Evolutionary conservation across 768 basidiomycete species (phyloP).

Genomic region (Suillus sp.): DNA sequence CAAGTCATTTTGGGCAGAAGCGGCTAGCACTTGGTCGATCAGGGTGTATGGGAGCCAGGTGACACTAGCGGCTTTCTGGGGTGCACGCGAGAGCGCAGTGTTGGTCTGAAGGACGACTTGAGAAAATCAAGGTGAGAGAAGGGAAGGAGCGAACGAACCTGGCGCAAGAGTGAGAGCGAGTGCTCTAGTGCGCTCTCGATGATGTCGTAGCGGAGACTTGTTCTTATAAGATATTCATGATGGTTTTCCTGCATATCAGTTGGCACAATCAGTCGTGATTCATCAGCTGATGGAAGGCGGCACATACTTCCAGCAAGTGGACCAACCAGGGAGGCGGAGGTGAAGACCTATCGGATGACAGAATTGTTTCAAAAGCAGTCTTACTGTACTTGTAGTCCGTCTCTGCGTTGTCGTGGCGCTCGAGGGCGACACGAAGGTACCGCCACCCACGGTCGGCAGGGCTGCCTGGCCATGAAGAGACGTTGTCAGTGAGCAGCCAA

Average conservation of each 20-base stretch:
- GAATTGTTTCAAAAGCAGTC: slow-evolving; percentile 72
- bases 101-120: slow-evolving; percentile 46
- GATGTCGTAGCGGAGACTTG: slow-evolving; percentile 76
- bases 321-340: slow-evolving; percentile 85
- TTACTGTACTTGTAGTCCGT: slow-evolving; percentile 80
- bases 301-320: slow-evolving; percentile 65
- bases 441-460: slow-evolving; percentile 83
- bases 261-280: slow-evolving; percentile 6
- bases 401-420: slow-evolving; percentile 70
- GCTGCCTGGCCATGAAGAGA: slow-evolving; percentile 83
- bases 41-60: slow-evolving; percentile 86
- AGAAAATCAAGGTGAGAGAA: slow-evolving; percentile 17
- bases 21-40: slow-evolving; percentile 80
- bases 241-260: slow-evolving; percentile 56
- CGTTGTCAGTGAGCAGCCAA: slow-evolving; percentile 83
- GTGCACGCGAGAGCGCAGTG: slow-evolving; percentile 50
- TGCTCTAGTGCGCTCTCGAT: slow-evolving; percentile 77
- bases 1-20: slow-evolving; percentile 52
- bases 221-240: slow-evolving; percentile 82
- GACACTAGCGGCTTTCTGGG: slow-evolving; percentile 54
- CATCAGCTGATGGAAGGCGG: slow-evolving; percentile 4
- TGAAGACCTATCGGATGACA: slow-evolving; percentile 60
- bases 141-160: slow-evolving; percentile 51
- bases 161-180: slow-evolving; percentile 67
- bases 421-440: slow-evolving; percentile 79